Percentiles rank a stretch among this genome's conserved stretches.
Evolutionary conservation across 2,329 filamentous ascomycete genomes (phyloP).

Genomic region (Geosmithia flava): DNA sequence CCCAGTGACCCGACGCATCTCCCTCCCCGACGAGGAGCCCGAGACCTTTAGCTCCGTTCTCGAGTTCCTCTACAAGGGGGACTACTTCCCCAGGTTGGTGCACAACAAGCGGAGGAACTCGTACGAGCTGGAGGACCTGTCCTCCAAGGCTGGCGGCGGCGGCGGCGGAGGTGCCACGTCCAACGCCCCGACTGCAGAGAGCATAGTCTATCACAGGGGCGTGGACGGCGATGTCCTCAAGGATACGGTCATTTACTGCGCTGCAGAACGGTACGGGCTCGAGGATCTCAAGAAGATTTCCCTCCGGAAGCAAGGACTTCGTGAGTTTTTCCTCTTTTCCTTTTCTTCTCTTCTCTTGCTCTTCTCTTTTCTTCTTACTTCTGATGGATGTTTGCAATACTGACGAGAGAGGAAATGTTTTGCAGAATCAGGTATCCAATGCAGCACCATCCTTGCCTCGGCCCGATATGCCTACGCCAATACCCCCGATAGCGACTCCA

Average conservation of each 20-base stretch:
- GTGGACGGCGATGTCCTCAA: constrained; percentile 61
- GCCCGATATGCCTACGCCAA: constrained; percentile 85
- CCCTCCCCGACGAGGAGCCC: constrained; percentile 74
- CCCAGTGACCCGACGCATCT: constrained; percentile 49
- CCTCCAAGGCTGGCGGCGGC: too few species aligned
- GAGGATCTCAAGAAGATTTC: constrained; percentile 76
- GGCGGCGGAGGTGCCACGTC: constrained; percentile 17
- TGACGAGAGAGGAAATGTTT: neutral
- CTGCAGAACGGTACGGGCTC: constrained; percentile 72
- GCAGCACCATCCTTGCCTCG: constrained; percentile 72
- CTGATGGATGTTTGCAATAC: too few species aligned
- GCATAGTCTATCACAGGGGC: constrained; percentile 56
- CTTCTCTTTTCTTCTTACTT: too few species aligned
- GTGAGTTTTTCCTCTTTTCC: constrained; percentile 26
- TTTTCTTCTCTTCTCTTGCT: neutral
- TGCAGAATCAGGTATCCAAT: constrained; percentile 63
- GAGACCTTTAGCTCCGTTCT: constrained; percentile 85
- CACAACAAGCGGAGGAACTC: constrained; percentile 71
- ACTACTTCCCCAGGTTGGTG: constrained; percentile 75
- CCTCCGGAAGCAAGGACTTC: constrained; percentile 79
- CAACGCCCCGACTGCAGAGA: constrained; percentile 35
- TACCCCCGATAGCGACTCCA: constrained; percentile 84
- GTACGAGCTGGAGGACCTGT: constrained; percentile 65
- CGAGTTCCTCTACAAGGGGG: constrained; percentile 88
- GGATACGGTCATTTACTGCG: constrained; percentile 85